These are phyloP conservation scores for Hanseniaspora mollemarum DNA, from an alignment of 805 yeast genomes.

Conservation along the genomic window DNA sequence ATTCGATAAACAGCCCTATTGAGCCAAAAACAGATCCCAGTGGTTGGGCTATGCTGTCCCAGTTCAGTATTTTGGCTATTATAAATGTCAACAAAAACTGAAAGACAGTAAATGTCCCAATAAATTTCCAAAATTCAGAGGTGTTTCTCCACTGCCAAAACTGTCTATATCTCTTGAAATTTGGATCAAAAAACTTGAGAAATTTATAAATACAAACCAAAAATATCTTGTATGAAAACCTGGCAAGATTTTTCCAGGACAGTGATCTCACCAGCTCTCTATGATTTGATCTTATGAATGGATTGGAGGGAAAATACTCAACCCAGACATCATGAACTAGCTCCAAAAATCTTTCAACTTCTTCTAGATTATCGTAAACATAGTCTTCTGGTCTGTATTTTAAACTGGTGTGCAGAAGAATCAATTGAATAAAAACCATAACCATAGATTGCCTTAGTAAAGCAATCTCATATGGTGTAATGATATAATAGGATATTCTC, in stretches of 20 bases:
- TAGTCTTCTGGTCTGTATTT: conserved; percentile 42
- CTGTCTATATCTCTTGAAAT: conserved; percentile 47
- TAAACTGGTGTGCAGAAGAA: conserved; percentile 53
- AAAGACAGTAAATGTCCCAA: conserved; percentile 36
- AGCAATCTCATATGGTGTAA: conserved; percentile 72
- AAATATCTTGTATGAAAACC: conserved; percentile 23
- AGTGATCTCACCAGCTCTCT: conserved; percentile 22
- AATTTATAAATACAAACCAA: conserved; percentile 31
- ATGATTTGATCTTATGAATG: conserved; percentile 25
- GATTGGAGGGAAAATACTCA: conserved; percentile 26
- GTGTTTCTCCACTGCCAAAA: conserved; percentile 84
- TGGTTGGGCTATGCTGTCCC: conserved; percentile 45
- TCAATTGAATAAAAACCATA: conserved; percentile 71
- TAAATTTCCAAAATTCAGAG: conserved; percentile 49
- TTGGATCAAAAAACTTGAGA: conserved; percentile 58
- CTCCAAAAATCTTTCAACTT: conserved; percentile 27
- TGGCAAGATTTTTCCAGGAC: conserved; percentile 21
- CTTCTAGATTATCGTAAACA: conserved; percentile 31
- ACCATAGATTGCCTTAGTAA: conserved; percentile 65
- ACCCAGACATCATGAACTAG: conserved; percentile 28
- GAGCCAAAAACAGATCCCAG: conserved; percentile 45
- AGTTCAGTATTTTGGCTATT: conserved; percentile 27
- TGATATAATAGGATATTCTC: conserved; percentile 63
- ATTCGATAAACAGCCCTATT: conserved; percentile 58
- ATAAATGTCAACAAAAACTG: conserved; percentile 30